These are phyloP conservation scores for Tetrastigma voinierianum DNA, from an alignment of 164 flowering plant genomes.

Conservation along the genomic window DNA sequence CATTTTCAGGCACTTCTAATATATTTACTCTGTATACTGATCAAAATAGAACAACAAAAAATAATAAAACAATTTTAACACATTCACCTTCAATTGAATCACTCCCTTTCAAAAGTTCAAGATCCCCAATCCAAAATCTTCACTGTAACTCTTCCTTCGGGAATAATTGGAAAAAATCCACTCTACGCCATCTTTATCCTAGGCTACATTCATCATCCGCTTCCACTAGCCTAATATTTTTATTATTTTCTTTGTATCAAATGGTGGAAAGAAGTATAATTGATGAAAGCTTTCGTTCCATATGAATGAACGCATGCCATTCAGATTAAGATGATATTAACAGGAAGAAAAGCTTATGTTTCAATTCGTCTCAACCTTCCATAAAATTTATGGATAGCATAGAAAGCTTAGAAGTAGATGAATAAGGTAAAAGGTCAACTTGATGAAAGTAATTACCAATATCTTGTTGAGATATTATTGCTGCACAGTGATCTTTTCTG, in stretches of 20 bases:
- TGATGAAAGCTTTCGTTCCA: no score
- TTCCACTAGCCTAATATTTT: neutral
- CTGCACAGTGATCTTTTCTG: conserved; percentile 56
- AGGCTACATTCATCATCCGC: neutral
- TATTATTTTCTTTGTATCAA: no score
- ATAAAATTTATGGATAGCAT: neutral
- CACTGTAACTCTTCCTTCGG: neutral
- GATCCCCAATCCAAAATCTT: no score
- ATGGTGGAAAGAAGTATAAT: no score
- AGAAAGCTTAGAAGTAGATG: neutral
- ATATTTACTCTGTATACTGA: no score
- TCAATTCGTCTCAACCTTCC: neutral
- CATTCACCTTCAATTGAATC: no score
- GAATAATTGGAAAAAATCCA: neutral
- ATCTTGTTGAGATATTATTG: conserved; percentile 50
- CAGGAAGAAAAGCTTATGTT: neutral
- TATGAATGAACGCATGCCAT: no score
- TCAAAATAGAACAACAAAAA: no score
- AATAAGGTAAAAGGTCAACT: no score
- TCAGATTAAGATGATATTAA: neutral
- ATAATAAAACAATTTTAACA: no score
- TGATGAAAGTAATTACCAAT: conserved; percentile 29
- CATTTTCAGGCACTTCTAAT: no score
- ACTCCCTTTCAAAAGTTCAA: no score
- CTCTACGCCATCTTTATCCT: neutral